phyloP scores from a whole-genome alignment of 352 stramenopile genomes.

The Phytophthora fragariaefolia region DNA sequence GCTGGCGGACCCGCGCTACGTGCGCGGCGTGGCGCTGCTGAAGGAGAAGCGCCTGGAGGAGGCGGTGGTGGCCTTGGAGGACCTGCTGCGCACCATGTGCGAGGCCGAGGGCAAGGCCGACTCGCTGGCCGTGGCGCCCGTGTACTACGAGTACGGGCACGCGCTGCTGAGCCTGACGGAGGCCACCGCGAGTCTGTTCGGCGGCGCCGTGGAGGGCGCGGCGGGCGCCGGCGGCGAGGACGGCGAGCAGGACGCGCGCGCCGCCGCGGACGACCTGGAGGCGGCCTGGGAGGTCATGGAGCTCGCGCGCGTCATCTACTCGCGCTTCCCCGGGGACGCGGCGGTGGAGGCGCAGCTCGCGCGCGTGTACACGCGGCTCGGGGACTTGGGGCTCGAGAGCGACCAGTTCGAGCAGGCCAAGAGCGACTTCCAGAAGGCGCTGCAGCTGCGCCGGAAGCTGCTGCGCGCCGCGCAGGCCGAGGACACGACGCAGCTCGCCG shows the following conservation, averaged over 20 bases:
- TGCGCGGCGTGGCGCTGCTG: conserved; percentile 67
- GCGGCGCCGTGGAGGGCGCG: conserved; percentile 41
- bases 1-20: conserved; percentile 75
- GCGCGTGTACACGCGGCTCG: conserved; percentile 81
- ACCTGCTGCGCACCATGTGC: conserved; percentile 84
- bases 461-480: conserved; percentile 62
- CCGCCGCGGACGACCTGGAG: conserved; percentile 77
- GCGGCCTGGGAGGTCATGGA: conserved; percentile 90
- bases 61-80: conserved; percentile 74
- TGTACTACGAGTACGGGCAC: conserved; percentile 90
- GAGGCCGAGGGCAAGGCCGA: conserved; percentile 78
- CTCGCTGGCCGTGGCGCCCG: conserved; percentile 63
- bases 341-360: conserved; percentile 81
- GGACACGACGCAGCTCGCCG: conserved; percentile 81
- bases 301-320: conserved; percentile 82
- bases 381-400: conserved; percentile 83
- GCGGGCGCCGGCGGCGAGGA: conserved; percentile 35
- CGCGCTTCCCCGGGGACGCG: conserved; percentile 68
- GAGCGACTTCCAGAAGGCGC: conserved; percentile 79
- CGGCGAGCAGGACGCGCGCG: conserved; percentile 61
- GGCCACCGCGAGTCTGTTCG: conserved; percentile 66
- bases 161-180: conserved; percentile 78
- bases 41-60: conserved; percentile 87
- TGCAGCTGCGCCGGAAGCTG: conserved; percentile 77
- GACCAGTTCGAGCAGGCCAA: conserved; percentile 82